Percentiles rank a stretch among this genome's conserved stretches.
Evolutionary conservation across 768 basidiomycete species (phyloP).

Genomic region (Tulasnella sp.): DNA sequence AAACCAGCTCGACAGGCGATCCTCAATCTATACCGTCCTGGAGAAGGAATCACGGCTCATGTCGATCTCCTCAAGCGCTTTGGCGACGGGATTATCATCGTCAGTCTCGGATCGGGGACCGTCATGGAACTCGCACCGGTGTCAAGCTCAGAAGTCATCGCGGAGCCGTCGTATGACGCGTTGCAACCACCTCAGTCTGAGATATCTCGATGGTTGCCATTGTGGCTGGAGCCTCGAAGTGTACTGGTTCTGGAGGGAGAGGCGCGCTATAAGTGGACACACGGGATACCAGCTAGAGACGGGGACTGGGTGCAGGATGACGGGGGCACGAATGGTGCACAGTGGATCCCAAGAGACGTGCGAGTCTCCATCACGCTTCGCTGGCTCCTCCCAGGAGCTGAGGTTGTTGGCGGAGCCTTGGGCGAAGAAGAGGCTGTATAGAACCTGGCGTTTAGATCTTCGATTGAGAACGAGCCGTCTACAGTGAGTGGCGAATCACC

Average conservation of each 20-base stretch:
- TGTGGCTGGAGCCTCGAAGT: conserved; percentile 68
- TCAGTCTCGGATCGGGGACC: conserved; percentile 70
- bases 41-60: conserved; percentile 81
- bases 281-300: conserved; percentile 61
- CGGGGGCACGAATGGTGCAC: conserved; percentile 8
- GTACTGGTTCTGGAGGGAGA: conserved; percentile 68
- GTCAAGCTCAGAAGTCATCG: not conserved
- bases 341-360: conserved; percentile 41
- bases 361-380: conserved; percentile 78
- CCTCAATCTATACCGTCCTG: conserved; percentile 77
- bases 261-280: conserved; percentile 78
- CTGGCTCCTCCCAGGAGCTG: conserved; percentile 77
- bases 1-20: conserved; percentile 66
- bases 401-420: conserved; percentile 45
- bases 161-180: not conserved
- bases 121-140: conserved; percentile 58
- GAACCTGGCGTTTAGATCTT: too few relatives aligned
- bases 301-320: conserved; percentile 46
- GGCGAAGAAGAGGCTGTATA: not conserved
- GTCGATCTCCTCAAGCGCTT: conserved; percentile 77
- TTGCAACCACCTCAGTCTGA: not conserved
- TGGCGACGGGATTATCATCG: conserved; percentile 80
- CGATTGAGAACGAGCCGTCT: too few relatives aligned
- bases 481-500: too few relatives aligned
- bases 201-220: conserved; percentile 29